A percentile compares a stretch with the other conserved stretches of the same genome.
These are phyloP conservation scores for Venturiaceae sp. DNA, from an alignment of 2,329 filamentous ascomycete genomes.

Conservation along the genomic window DNA sequence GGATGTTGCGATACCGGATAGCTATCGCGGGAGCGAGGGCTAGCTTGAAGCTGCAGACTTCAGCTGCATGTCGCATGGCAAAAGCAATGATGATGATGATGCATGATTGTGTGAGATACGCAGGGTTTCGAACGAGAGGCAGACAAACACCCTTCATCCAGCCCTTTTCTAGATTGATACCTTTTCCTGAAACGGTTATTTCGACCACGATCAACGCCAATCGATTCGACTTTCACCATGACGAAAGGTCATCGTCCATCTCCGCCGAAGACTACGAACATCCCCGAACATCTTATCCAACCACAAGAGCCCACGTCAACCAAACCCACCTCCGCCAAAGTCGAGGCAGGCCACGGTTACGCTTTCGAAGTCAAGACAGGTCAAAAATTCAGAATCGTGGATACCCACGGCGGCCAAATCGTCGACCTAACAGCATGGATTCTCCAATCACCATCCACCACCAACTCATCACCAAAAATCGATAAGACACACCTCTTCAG, in stretches of 20 bases:
- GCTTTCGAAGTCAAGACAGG: conserved; percentile 25
- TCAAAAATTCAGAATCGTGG: conserved; percentile 27
- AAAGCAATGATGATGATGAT: neutral
- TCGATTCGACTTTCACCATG: neutral
- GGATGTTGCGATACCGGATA: neutral
- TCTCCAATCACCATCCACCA: conserved; percentile 8
- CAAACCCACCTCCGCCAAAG: neutral
- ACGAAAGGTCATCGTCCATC: neutral
- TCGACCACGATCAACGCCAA: neutral
- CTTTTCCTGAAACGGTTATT: neutral
- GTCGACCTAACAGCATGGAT: conserved; percentile 31
- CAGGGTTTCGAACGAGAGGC: neutral
- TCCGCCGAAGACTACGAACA: neutral
- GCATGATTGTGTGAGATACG: neutral
- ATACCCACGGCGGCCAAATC: conserved; percentile 29
- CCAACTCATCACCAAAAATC: too few species aligned
- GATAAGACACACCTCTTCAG: conserved; percentile 13
- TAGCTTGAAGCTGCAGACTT: neutral
- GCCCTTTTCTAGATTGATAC: neutral
- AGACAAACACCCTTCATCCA: neutral
- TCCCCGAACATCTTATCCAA: neutral
- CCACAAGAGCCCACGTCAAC: neutral
- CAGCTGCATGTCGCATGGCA: neutral
- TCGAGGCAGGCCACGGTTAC: conserved; percentile 10
- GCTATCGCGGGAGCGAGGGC: neutral